Conservation (phyloP, 2,329 filamentous ascomycete species). For the Cercospora sp. region DNA sequence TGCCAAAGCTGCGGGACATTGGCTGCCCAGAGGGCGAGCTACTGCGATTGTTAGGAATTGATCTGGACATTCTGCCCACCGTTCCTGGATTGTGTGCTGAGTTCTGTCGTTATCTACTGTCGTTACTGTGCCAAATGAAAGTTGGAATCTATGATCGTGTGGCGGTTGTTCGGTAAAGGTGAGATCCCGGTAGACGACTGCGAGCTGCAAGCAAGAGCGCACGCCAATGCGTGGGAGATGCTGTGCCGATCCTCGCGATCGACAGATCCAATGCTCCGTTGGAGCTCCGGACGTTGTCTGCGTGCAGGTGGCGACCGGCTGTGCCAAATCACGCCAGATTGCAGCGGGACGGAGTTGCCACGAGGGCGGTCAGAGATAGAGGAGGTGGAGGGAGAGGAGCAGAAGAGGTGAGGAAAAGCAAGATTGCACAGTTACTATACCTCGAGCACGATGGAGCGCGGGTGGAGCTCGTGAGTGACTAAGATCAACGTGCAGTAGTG, state of each 20-base stretch:
- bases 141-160: not conserved
- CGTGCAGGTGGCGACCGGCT: not conserved
- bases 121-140: not conserved
- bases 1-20: conserved; percentile 31
- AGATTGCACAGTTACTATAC: conserved; percentile 1
- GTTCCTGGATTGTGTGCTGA: not conserved
- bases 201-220: not conserved
- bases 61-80: conserved; percentile 11
- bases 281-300: not conserved
- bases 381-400: not conserved
- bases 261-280: not conserved
- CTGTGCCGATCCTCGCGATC: not conserved
- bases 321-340: not conserved
- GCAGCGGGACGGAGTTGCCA: not conserved
- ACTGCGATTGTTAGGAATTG: conserved; percentile 23
- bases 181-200: not conserved
- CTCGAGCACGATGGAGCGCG: not conserved
- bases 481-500: conserved; percentile 19
- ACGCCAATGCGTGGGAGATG: not conserved
- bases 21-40: conserved; percentile 13
- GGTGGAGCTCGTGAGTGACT: conserved; percentile 11
- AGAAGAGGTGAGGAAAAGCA: not conserved
- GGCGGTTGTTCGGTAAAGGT: not conserved
- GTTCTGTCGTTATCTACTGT: not conserved
- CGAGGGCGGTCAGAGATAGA: not conserved